These are phyloP conservation scores for Hemisphaericaspora xylofermentans DNA, from an alignment of 1,139 yeast genomes.

Conservation along the genomic window DNA sequence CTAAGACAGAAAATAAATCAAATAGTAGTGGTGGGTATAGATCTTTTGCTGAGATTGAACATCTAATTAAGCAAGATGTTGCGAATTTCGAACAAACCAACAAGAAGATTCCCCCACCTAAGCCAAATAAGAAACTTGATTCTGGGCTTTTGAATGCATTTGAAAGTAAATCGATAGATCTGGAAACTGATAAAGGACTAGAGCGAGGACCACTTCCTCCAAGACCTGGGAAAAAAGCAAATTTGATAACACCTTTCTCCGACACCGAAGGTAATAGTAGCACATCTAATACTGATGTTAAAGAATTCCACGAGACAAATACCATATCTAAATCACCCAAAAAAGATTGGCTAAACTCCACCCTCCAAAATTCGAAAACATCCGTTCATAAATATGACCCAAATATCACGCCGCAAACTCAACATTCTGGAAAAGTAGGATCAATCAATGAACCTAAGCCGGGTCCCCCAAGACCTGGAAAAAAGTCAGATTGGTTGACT, in stretches of 20 bases:
- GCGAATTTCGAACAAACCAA: conserved; percentile 5
- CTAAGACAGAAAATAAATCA: background rate
- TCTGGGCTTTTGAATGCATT: background rate
- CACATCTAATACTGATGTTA: too few species aligned
- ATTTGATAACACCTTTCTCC: conserved; percentile 14
- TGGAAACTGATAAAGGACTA: background rate
- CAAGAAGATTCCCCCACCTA: conserved; percentile 4
- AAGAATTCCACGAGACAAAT: background rate
- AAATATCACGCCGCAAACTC: background rate
- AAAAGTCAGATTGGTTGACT: conserved; percentile 13
- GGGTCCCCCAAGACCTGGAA: conserved; percentile 2
- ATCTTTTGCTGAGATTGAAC: conserved; percentile 26
- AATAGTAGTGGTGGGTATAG: conserved; percentile 12
- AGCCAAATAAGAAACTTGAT: background rate
- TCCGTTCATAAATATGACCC: background rate
- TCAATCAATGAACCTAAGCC: background rate
- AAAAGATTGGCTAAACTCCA: conserved; percentile 2
- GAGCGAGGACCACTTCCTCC: conserved; percentile 3
- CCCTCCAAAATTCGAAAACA: background rate
- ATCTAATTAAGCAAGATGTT: conserved; percentile 13
- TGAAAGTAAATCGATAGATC: background rate
- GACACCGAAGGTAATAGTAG: conserved; percentile 5
- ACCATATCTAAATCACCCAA: background rate
- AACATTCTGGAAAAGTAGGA: background rate
- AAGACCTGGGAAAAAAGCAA: conserved; percentile 6